Evolutionary conservation across 371 early-diverging fungal species (phyloP), one percentile per base, ranked within the genome.

Genomic region (Syncephalastrum sp.): DNA sequence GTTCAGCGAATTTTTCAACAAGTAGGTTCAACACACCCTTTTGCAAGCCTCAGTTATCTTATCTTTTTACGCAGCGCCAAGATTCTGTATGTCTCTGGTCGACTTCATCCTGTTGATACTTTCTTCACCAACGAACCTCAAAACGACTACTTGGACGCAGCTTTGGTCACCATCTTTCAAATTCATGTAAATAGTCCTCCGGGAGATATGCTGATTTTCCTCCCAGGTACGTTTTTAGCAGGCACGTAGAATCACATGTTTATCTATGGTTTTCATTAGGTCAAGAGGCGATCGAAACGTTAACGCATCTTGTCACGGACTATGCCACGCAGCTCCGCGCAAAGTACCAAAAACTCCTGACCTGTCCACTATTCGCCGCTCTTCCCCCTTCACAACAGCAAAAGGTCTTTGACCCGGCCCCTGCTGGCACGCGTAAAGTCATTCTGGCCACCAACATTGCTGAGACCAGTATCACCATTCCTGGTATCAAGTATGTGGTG

Each of bases 391-490:
- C 83, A 41, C 86, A 86, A 60, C 98, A 98, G 70, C 96, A 90
- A 68, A 83, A 84, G 50, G 96, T 97, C 56, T 97, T 96, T 69
- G 89, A 91, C 43, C 83, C 87, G 51, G 91, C 97, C 1, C 97
- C 98, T 14, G 77, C 79, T 56, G 86, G 91, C 46, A 82, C 83
- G 4, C 87, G 98, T 44, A 98, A 98, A 72, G 83, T 94, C 49
- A 93, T 99, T 25, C 84, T 99, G 8, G 89, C 98, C 2, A 93
- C 99, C 43, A 99, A 99, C 70, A 92, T 99, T 74, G 98, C 99
- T 13, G 99, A 99, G 77, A 99, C 99, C 2, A 96, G 96, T 49
- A 84, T 99, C 52, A 99, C 99, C 3, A 99, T 99, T 56, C 95
- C 96, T 60, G 96, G 97, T 41, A 92, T 99, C 52, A 92, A 91